phyloP scores from a whole-genome alignment of 1,139 yeast genomes.

The Debaryomyces subglobosus region DNA sequence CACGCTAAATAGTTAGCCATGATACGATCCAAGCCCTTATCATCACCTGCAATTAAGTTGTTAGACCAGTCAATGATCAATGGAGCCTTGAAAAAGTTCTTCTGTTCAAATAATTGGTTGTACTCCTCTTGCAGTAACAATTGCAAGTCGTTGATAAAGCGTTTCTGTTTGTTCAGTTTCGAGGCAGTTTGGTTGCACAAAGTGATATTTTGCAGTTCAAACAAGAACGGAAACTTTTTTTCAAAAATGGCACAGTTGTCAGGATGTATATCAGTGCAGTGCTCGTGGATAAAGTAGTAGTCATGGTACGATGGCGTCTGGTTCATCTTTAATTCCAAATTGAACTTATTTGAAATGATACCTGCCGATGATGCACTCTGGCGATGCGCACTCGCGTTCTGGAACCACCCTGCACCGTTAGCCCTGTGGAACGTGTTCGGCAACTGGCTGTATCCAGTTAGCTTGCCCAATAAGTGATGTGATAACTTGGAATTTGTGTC shows the following conservation, averaged over 20 bases:
- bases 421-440: slow-evolving; percentile 25
- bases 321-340: slow-evolving; percentile 28
- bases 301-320: slow-evolving; percentile 32
- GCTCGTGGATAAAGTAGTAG: slow-evolving; percentile 36
- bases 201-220: slow-evolving; percentile 11
- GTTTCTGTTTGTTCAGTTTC: slow-evolving; percentile 13
- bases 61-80: slow-evolving; percentile 62
- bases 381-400: neutral
- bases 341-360: slow-evolving; percentile 21
- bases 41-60: slow-evolving; percentile 54
- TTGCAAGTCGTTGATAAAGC: slow-evolving; percentile 27
- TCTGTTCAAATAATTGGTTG: slow-evolving; percentile 13
- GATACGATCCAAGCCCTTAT: slow-evolving; percentile 43
- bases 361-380: neutral
- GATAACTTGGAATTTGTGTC: slow-evolving; percentile 31
- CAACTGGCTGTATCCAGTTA: slow-evolving; percentile 23
- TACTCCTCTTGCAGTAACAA: slow-evolving; percentile 25
- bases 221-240: slow-evolving; percentile 24
- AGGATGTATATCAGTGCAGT: slow-evolving; percentile 49
- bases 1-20: slow-evolving; percentile 46
- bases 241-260: slow-evolving; percentile 39
- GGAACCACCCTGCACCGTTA: slow-evolving; percentile 10
- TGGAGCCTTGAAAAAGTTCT: slow-evolving; percentile 32
- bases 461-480: slow-evolving; percentile 28
- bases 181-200: slow-evolving; percentile 17